Evolutionary conservation across 352 stramenopile species (phyloP), one percentile per base, ranked within the genome.

Genomic region (Pythium dissimile): DNA sequence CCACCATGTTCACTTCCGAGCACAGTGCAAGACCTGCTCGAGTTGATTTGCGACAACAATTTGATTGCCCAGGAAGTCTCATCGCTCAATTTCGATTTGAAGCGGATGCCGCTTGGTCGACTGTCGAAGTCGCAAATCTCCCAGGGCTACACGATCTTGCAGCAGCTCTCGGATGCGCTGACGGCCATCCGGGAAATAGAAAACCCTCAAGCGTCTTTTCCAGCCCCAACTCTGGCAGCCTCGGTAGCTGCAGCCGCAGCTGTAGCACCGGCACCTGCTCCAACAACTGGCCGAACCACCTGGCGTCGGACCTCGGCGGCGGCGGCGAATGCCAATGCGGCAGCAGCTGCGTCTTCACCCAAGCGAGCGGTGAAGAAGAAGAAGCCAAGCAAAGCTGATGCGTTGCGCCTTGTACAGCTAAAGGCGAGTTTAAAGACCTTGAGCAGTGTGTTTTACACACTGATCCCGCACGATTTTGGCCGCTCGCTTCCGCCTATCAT

Each of bases 401-500:
- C 31, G 13, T 49, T 39, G 13, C 69, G 70, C 5, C 46, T 69
- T 10, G 32, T 24, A 3, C 32, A 54, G 27, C 55, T 69, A 18
- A 73, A 67, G 21, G 34, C 42, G 0, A 50, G 74, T n/a, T 49
- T 90, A 4, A 87, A 86, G 47, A 45, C 54, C 8, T 71, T 87
- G 12, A 78, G 74, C 5, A 87, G 73, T 34, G 75, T 84, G 28
- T 88, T 90, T 51, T 90, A 90, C 60, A 77, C 77, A 27, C 64
- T 86, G 16, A 86, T 90, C 28, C 80, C 80, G 38, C 77, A 90
- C 39, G 69, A 85, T 18, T 88, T 90, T 61, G 80, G 72, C 16
- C 69, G 69, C 5, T 68, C 63, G 6, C 32, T 85, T 46, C 77
- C 80, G 0, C 76, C 76, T 1, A 53, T 69, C 11, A 84, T 90